A percentile compares a stretch with the other conserved stretches of the same genome.
Evolutionary conservation across 352 stramenopile species (phyloP).

Genomic region (Globisporangium nunn): DNA sequence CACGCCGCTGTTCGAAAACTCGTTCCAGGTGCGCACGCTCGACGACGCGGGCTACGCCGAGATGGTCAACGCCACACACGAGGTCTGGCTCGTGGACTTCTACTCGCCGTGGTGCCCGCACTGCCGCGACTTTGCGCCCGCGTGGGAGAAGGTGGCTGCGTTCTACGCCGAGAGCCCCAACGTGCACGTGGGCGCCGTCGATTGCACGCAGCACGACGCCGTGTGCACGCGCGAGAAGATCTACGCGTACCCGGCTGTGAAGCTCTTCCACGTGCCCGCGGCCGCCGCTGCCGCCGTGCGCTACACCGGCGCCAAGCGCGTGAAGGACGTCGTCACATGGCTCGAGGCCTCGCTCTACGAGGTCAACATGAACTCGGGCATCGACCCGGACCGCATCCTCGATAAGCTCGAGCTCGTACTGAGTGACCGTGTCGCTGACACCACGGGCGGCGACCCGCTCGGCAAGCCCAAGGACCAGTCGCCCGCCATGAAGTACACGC

Average conservation of each 20-base stretch:
- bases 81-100: conserved; percentile 79
- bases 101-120: conserved; percentile 84
- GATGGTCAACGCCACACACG: conserved; percentile 40
- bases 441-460: conserved; percentile 10
- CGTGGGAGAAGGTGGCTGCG: conserved; percentile 58
- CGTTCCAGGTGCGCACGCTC: conserved; percentile 51
- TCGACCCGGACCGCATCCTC: conserved; percentile 40
- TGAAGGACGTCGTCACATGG: conserved; percentile 54
- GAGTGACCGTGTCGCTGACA: conserved; percentile 24
- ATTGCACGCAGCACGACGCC: conserved; percentile 55
- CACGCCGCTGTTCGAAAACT: conserved; percentile 56
- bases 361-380: conserved; percentile 38
- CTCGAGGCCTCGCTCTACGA: conserved; percentile 48
- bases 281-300: conserved; percentile 17
- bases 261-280: conserved; percentile 62
- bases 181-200: conserved; percentile 66
- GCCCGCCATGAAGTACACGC: conserved; percentile 56
- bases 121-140: conserved; percentile 69
- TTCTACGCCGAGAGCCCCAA: conserved; percentile 51
- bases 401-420: conserved; percentile 40
- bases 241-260: conserved; percentile 53
- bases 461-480: conserved; percentile 35
- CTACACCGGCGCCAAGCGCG: conserved; percentile 20
- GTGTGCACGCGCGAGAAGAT: conserved; percentile 63
- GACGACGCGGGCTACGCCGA: conserved; percentile 27